Evolutionary conservation across 192 early-diverging fungal species (phyloP).

Genomic region (Oehlia diaphana): DNA sequence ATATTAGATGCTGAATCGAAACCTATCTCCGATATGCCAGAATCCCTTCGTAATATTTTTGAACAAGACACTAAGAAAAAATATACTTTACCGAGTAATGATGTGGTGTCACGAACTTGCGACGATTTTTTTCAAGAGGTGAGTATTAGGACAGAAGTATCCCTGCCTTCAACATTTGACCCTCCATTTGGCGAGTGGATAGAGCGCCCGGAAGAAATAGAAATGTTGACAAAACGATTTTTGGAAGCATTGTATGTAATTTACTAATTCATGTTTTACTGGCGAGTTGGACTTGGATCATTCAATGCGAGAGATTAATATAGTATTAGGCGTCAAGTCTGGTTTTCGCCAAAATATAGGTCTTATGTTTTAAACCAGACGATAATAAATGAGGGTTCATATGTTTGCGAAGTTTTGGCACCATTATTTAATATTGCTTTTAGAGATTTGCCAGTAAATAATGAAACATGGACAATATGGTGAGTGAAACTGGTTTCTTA

Average conservation of each 20-base stretch:
- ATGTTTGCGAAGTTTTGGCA: conserved; percentile 18
- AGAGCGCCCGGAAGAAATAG: neutral
- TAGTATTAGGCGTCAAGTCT: conserved; percentile 15
- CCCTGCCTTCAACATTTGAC: neutral
- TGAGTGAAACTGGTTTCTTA: neutral
- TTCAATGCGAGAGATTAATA: neutral
- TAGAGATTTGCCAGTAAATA: conserved; percentile 9
- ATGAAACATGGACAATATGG: neutral
- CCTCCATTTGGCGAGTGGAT: conserved; percentile 3
- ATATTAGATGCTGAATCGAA: conserved; percentile 11
- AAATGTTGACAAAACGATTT: neutral
- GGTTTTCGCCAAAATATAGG: conserved; percentile 13
- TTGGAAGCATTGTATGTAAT: conserved; percentile 19
- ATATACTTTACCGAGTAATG: neutral
- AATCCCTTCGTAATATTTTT: neutral
- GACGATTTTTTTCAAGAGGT: neutral
- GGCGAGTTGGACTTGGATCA: too few relatives aligned
- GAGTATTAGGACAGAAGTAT: neutral
- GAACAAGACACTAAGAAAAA: too few relatives aligned
- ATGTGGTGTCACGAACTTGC: neutral
- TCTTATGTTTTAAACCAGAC: conserved; percentile 8
- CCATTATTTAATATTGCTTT: conserved; percentile 14
- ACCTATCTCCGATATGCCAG: conserved; percentile 6
- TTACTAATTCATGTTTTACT: neutral
- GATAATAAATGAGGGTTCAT: conserved; percentile 21